Evolutionary conservation across 192 early-diverging fungal genomes (phyloP).

Genomic region (Backusella mclennaniae): DNA sequence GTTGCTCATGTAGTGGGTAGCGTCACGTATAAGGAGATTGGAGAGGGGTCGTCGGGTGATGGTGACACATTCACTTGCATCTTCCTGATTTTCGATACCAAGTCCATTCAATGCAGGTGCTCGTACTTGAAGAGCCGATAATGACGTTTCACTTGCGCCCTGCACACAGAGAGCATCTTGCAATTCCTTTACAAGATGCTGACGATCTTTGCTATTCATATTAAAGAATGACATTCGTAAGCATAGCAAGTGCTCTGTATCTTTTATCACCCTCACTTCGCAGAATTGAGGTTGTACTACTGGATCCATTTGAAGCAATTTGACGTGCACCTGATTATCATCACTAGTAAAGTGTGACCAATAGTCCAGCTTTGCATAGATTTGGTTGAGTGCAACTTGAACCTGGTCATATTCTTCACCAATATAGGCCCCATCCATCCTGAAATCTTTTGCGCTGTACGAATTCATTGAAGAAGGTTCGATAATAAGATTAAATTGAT

Average conservation of each 20-base stretch:
- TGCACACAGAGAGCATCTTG: background rate
- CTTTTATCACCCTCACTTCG: conserved; percentile 27
- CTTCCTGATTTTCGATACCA: background rate
- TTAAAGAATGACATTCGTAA: conserved; percentile 37
- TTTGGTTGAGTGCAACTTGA: background rate
- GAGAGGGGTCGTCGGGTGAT: conserved; percentile 37
- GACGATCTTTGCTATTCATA: conserved; percentile 7
- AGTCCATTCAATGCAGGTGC: background rate
- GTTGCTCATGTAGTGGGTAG: conserved; percentile 21
- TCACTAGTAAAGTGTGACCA: conserved; percentile 27
- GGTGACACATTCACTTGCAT: background rate
- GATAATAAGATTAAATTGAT: conserved; percentile 44
- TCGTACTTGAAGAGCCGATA: background rate
- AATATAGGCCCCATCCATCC: background rate
- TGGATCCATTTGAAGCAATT: conserved; percentile 14
- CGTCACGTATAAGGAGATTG: conserved; percentile 46
- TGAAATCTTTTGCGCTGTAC: background rate
- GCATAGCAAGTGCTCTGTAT: conserved; percentile 27
- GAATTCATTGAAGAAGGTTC: background rate
- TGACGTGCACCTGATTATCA: conserved; percentile 25
- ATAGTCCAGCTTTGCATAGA: background rate
- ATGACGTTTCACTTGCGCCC: background rate
- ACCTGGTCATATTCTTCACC: conserved; percentile 10
- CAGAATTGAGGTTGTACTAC: conserved; percentile 14
- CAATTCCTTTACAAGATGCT: conserved; percentile 21